Percentiles rank a stretch among this genome's conserved stretches.
phyloP scores from a whole-genome alignment of 1,284 basidiomycete genomes.

The Ceratobasidium sp. region DNA sequence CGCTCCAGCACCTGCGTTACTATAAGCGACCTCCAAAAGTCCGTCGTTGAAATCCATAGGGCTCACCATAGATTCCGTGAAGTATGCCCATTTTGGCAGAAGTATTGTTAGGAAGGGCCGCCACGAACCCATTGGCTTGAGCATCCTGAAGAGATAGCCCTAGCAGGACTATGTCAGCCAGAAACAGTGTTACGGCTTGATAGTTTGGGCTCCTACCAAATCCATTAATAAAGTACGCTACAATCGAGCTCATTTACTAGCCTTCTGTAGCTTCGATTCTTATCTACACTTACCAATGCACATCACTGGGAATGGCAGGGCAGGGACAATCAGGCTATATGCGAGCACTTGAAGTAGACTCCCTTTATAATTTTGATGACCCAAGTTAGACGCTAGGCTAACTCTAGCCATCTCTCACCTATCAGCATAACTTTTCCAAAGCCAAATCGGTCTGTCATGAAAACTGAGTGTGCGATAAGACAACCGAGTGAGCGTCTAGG shows the following conservation, averaged over 20 bases:
- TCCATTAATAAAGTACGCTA: conserved; percentile 64
- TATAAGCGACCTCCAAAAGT: neutral
- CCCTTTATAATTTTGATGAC: conserved; percentile 41
- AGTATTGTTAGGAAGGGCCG: conserved; percentile 55
- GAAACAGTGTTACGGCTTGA: conserved; percentile 55
- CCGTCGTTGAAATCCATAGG: neutral
- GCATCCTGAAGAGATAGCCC: conserved; percentile 56
- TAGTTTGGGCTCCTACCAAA: conserved; percentile 58
- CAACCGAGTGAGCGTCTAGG: conserved; percentile 58
- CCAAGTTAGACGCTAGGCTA: neutral
- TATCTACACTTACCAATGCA: conserved; percentile 53
- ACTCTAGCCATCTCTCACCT: neutral
- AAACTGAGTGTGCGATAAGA: conserved; percentile 53
- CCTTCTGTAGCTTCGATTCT: neutral
- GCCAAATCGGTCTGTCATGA: conserved; percentile 61
- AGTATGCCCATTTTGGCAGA: conserved; percentile 62
- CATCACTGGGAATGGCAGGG: conserved; percentile 71
- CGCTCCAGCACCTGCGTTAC: conserved; percentile 56
- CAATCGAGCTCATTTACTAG: neutral
- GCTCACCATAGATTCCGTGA: conserved; percentile 60
- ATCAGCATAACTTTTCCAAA: conserved; percentile 61
- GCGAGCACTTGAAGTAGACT: conserved; percentile 51
- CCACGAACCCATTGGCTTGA: conserved; percentile 64
- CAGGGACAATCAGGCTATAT: conserved; percentile 59
- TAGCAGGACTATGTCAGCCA: neutral